Conservation (phyloP, 306 rosid genomes). For the Geum urbanum region DNA sequence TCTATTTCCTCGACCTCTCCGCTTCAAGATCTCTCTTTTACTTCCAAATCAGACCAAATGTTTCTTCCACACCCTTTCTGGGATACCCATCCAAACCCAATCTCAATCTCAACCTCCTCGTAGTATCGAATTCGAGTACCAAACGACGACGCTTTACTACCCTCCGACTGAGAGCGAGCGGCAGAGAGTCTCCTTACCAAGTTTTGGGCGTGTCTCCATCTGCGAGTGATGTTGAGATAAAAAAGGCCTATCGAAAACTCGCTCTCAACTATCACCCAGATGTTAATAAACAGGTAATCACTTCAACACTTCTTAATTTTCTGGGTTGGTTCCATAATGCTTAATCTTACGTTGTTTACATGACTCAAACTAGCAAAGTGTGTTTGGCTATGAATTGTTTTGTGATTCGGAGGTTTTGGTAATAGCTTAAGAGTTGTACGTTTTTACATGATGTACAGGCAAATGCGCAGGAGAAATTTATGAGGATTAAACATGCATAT, state of each 20-base stretch:
- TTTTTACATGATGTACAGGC: conserved; percentile 39
- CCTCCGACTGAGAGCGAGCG: conserved; percentile 34
- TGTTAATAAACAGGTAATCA: conserved; percentile 74
- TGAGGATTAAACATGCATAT: conserved; percentile 94
- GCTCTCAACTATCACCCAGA: conserved; percentile 97
- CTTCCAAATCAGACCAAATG: conserved; percentile 30
- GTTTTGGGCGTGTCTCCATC: conserved; percentile 85
- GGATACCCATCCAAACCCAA: conserved; percentile 15
- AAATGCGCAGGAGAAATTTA: conserved; percentile 83
- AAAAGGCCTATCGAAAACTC: conserved; percentile 84
- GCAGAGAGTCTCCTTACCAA: conserved; percentile 74
- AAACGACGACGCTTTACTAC: conserved; percentile 19
- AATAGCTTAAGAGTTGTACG: conserved; percentile 6
- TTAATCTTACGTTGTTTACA: conserved; percentile 8
- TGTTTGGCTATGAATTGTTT: neutral
- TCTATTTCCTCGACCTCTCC: conserved; percentile 19
- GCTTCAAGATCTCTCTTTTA: conserved; percentile 31
- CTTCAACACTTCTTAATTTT: neutral
- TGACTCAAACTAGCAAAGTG: neutral
- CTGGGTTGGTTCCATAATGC: neutral
- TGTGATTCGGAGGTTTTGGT: neutral
- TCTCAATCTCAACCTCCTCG: conserved; percentile 3
- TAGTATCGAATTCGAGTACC: conserved; percentile 23
- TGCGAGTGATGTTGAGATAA: conserved; percentile 60
- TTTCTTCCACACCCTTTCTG: conserved; percentile 34